phyloP scores from a whole-genome alignment of 2,329 filamentous ascomycete species.

The Lasiodiplodia gonubiensis region DNA sequence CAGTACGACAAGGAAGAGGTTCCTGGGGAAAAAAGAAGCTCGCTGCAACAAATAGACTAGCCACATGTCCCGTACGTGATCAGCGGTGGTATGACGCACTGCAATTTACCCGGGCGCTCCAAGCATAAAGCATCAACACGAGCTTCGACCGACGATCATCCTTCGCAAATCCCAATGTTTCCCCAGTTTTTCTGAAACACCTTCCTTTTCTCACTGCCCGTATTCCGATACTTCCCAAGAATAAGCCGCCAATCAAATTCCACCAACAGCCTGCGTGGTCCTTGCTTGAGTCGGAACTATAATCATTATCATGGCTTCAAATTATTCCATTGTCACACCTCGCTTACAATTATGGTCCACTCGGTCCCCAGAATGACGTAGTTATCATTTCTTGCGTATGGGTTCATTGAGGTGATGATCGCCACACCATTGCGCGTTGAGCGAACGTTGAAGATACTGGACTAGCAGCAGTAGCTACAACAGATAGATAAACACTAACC shows the following conservation, averaged over 20 bases:
- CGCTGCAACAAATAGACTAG: slow-evolving; percentile 6
- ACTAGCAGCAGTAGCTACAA: no score
- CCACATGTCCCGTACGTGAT: neutral
- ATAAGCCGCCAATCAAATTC: neutral
- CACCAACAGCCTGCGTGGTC: neutral
- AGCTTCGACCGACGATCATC: neutral
- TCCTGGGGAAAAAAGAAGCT: neutral
- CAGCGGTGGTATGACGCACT: neutral
- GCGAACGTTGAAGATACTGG: neutral
- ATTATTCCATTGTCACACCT: neutral
- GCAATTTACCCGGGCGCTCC: neutral
- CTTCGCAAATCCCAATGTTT: neutral
- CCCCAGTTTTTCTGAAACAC: slow-evolving; percentile 16
- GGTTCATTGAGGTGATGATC: neutral
- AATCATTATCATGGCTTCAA: neutral
- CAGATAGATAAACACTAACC: no score
- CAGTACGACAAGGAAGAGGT: neutral
- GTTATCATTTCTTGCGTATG: neutral
- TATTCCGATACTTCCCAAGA: neutral
- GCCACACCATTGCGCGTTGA: neutral
- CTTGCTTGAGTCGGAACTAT: neutral
- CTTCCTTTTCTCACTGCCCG: neutral
- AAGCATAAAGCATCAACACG: slow-evolving; percentile 3
- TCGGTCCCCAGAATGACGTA: neutral
- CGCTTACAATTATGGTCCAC: neutral